phyloP scores from a whole-genome alignment of 208 protist species.

The Leptomonas pyrrhocoris region DNA sequence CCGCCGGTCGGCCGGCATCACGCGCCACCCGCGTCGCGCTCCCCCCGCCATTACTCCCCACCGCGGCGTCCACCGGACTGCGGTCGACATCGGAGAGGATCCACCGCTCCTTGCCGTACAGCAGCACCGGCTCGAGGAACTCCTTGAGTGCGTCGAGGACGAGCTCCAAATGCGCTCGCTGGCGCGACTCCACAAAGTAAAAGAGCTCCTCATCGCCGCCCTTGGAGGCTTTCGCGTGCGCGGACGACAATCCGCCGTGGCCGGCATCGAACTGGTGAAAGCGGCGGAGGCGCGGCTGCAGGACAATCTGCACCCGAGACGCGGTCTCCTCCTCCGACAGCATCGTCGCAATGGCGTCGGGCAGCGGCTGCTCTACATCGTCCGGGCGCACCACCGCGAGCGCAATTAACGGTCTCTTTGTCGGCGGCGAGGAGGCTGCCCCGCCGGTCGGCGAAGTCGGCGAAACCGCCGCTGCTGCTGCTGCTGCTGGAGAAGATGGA shows the following conservation, averaged over 20 bases:
- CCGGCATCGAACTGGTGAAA: constrained; percentile 39
- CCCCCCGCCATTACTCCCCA: background rate
- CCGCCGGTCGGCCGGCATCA: constrained; percentile 36
- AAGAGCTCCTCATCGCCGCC: constrained; percentile 43
- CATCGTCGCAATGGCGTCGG: constrained; percentile 53
- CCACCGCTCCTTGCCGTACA: constrained; percentile 73
- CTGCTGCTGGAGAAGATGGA: background rate
- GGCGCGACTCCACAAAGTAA: constrained; percentile 84
- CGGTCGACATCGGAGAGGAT: constrained; percentile 87
- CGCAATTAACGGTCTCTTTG: constrained; percentile 40
- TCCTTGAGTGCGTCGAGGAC: constrained; percentile 62
- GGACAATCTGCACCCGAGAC: constrained; percentile 74
- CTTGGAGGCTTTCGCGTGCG: background rate
- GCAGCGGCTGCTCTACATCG: constrained; percentile 48
- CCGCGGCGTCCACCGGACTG: constrained; percentile 32
- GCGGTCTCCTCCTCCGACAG: constrained; percentile 71
- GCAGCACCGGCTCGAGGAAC: constrained; percentile 66
- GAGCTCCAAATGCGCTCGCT: constrained; percentile 72
- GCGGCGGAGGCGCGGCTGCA: constrained; percentile 74
- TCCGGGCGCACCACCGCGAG: constrained; percentile 39
- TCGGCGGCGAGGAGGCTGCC: background rate
- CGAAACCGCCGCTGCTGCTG: background rate
- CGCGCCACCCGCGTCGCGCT: constrained; percentile 4
- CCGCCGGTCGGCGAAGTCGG: background rate
- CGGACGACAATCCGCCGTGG: background rate